Base-by-base conservation (phyloP, 352 stramenopile genomes). In the Phytophthora pluvialis region DNA sequence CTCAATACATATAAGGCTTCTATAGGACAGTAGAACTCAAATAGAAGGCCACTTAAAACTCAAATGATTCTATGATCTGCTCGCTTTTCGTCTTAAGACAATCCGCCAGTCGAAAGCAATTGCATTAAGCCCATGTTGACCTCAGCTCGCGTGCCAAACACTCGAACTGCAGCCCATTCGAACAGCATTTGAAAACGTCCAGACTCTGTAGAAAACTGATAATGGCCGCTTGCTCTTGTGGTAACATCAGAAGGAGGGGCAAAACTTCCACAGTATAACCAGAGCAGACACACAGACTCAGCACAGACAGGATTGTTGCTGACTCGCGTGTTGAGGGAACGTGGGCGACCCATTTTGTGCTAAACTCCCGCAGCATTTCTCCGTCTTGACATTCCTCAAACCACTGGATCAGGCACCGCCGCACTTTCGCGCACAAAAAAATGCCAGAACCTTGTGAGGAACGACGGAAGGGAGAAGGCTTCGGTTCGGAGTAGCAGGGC, bases 171-270 rank as follows among this genome's bases (percentile, higher is more conserved):
- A 67, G 25, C 16, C 49, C 35, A 26, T 67, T 56, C 5, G 32
- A 52, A 16, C 33, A 21, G 11, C 12, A 50, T 26, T 50, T 33
- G 31, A 67, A 67, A 18, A 7, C 9, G 8, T 55, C 59, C 0
- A 67, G 32, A 21, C 42, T 55, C 9, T 48, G 40, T 12, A 67
- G 9, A 36, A 67, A 59, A 35, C 15, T 15, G 3, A 32, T 3
- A 9, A 60, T 47, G 2, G 58, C 18, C 31, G 12, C 13, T 33
- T 18, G 6, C 6, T 49, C 15, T 47, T 67, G 59, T 26, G 60
- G 50, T 26, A 67, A n/a, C 44, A 62, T 54, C 12, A 67, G 35
- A 12, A 62, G 16, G 18, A 67, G 60, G 6, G 60, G 60, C 6
- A 67, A 15, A 11, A 62, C 12, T 0, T 61, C 60, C 6, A 38